A percentile compares a stretch with the other conserved stretches of the same genome.
Evolutionary conservation across 768 basidiomycete species (phyloP).

Genomic region (Suillus subluteus): DNA sequence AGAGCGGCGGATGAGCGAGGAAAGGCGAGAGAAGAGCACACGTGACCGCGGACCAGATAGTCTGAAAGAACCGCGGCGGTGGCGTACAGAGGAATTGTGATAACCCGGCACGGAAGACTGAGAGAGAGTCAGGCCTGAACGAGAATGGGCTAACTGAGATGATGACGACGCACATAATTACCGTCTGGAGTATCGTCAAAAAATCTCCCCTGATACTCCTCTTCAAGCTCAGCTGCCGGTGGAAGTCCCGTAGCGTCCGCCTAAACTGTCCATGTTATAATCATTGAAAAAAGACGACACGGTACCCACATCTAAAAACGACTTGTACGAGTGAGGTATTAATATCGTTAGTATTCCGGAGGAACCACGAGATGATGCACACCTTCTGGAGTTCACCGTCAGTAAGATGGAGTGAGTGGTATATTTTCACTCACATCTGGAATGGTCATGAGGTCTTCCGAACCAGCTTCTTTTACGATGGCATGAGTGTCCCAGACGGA

Average conservation of each 20-base stretch:
- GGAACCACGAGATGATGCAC: not conserved
- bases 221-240: not conserved
- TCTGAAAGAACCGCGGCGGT: not conserved
- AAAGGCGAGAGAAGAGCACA: not conserved
- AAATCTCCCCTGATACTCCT: not conserved
- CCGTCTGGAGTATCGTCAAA: not conserved
- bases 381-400: not conserved
- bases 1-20: not conserved
- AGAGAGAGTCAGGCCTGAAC: not conserved
- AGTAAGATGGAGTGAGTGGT: not conserved
- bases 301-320: not conserved
- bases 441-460: not conserved
- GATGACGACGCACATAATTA: not conserved
- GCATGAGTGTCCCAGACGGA: not conserved
- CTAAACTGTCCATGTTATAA: not conserved
- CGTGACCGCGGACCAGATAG: not conserved
- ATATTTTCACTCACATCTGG: not conserved
- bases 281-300: not conserved
- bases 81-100: not conserved
- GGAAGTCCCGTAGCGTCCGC: not conserved
- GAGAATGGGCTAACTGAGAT: not conserved
- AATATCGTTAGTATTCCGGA: not conserved
- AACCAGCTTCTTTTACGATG: not conserved
- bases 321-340: not conserved
- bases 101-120: not conserved